Evolutionary conservation across 2,329 filamentous ascomycete genomes (phyloP).

Genomic region (Lecanicillium sp.): DNA sequence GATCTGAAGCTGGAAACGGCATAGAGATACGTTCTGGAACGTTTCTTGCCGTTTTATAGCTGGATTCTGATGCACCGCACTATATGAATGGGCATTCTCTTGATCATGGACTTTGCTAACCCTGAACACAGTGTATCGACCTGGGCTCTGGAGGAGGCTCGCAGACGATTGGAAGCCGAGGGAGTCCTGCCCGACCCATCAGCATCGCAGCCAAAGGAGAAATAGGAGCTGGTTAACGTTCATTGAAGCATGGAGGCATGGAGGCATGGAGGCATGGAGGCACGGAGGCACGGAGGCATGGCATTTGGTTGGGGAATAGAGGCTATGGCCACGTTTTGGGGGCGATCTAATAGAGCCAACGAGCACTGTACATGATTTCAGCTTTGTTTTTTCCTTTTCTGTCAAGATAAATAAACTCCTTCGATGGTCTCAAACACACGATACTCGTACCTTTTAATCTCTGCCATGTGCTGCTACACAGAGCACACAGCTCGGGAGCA

Average conservation of each 20-base stretch:
- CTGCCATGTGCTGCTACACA: too few relatives aligned
- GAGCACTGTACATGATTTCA: conserved; percentile 23
- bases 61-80: neutral
- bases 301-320: conserved; percentile 8
- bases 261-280: neutral
- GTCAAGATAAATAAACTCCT: conserved; percentile 17
- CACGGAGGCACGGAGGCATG: neutral
- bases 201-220: conserved; percentile 46
- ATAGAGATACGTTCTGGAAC: neutral
- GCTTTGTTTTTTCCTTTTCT: conserved; percentile 16
- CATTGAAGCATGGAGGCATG: neutral
- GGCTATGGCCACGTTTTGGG: conserved; percentile 7
- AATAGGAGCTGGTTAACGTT: conserved; percentile 28
- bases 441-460: too few relatives aligned
- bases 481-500: too few relatives aligned
- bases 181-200: conserved; percentile 78
- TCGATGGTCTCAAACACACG: conserved; percentile 16
- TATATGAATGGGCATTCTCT: conserved; percentile 16
- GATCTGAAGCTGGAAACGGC: neutral
- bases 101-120: conserved; percentile 19
- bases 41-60: too few relatives aligned
- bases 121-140: conserved; percentile 75
- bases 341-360: conserved; percentile 5
- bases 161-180: conserved; percentile 90
- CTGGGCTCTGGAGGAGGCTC: conserved; percentile 95